These are phyloP conservation scores for Copromyces sp. DNA, from an alignment of 495 filamentous ascomycete genomes.

Conservation along the genomic window DNA sequence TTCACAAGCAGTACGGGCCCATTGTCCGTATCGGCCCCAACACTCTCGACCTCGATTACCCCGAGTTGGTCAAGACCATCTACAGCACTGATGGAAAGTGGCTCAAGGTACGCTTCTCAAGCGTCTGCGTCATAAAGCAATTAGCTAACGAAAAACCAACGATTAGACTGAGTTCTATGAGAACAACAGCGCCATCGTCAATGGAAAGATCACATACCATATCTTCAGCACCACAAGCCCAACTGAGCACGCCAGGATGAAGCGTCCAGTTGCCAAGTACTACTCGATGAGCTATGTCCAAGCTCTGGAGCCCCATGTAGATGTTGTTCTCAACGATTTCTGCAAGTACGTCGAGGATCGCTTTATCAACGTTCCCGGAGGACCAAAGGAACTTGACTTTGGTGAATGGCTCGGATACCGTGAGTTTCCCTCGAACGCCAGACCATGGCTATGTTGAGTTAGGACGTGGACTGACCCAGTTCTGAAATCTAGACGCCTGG, in stretches of 20 bases:
- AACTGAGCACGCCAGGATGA: constrained; percentile 20
- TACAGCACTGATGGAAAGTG: constrained; percentile 25
- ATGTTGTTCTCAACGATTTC: constrained; percentile 20
- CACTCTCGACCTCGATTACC: constrained; percentile 35
- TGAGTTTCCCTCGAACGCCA: not conserved
- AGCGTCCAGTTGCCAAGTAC: constrained; percentile 28
- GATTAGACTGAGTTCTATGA: constrained; percentile 31
- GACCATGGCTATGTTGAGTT: not conserved
- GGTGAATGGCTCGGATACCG: constrained; percentile 26
- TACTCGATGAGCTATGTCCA: constrained; percentile 23
- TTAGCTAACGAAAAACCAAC: not conserved
- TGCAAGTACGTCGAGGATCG: constrained; percentile 24
- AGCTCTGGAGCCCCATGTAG: constrained; percentile 25
- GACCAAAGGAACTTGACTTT: constrained; percentile 17
- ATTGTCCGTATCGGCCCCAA: constrained; percentile 47
- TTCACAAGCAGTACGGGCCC: constrained; percentile 40
- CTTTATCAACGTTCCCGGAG: constrained; percentile 14
- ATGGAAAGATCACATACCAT: constrained; percentile 27
- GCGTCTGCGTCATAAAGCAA: not conserved
- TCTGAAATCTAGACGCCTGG: constrained; percentile 23
- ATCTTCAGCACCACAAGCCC: constrained; percentile 25
- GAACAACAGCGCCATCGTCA: constrained; percentile 23
- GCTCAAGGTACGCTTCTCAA: constrained; percentile 10
- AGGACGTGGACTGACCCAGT: not conserved
- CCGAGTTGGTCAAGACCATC: constrained; percentile 23